Evolutionary conservation across 129 eudicot species (phyloP).

Genomic region (Pseudognaphalium luteoalbum): DNA sequence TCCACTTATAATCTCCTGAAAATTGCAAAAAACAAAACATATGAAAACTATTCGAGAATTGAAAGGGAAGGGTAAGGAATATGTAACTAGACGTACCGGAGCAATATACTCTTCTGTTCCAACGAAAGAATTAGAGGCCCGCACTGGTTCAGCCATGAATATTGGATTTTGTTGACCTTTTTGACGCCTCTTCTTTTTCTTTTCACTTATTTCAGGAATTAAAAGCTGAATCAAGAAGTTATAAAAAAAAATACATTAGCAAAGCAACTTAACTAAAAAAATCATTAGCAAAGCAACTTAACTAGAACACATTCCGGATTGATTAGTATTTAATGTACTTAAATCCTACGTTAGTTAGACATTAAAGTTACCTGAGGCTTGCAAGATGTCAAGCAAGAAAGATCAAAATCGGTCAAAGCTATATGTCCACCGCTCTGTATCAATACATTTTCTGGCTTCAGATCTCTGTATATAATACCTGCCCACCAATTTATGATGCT

Average conservation of each 20-base stretch:
- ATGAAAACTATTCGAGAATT: neutral
- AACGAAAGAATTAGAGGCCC: slow-evolving; percentile 97
- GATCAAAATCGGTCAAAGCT: slow-evolving; percentile 91
- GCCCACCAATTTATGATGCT: slow-evolving; percentile 15
- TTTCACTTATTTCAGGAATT: slow-evolving; percentile 57
- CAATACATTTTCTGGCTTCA: slow-evolving; percentile 95
- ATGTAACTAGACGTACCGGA: slow-evolving; percentile 57
- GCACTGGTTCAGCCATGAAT: slow-evolving; percentile 96
- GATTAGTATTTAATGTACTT: neutral
- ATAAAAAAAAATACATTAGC: neutral
- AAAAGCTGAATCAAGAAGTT: slow-evolving; percentile 59
- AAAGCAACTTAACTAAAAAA: neutral
- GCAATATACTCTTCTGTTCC: slow-evolving; percentile 99
- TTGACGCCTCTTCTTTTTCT: slow-evolving; percentile 50
- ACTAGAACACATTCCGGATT: neutral
- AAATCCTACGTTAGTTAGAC: neutral
- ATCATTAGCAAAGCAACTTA: neutral
- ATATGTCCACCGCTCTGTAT: slow-evolving; percentile 82
- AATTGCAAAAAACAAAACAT: neutral
- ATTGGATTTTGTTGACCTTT: slow-evolving; percentile 73
- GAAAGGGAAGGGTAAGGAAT: neutral
- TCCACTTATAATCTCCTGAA: slow-evolving; percentile 88
- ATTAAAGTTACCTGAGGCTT: slow-evolving; percentile 71
- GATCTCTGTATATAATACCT: slow-evolving; percentile 96
- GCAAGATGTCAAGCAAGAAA: slow-evolving; percentile 98